These are phyloP conservation scores for Wickerhamomyces mucosus DNA, from an alignment of 805 yeast species.

Conservation along the genomic window DNA sequence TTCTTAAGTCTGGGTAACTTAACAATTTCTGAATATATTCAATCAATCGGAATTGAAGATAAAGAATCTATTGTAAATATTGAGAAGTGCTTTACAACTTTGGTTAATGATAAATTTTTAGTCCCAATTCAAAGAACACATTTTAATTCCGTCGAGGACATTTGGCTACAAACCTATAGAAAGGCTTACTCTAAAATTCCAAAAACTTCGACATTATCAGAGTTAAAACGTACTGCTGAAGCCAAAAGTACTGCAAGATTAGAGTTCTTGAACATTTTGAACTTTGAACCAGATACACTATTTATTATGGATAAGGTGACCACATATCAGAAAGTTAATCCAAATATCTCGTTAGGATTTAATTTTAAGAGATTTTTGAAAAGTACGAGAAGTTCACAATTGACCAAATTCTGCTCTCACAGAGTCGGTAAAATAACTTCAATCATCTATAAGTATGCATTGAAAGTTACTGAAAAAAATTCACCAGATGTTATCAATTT, in stretches of 20 bases:
- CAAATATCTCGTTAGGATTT: slow-evolving; percentile 44
- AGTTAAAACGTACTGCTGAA: slow-evolving; percentile 46
- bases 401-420: slow-evolving; percentile 53
- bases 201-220: slow-evolving; percentile 33
- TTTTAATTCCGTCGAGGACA: slow-evolving; percentile 26
- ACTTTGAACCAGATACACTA: slow-evolving; percentile 21
- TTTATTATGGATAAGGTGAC: slow-evolving; percentile 25
- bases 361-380: slow-evolving; percentile 62
- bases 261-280: slow-evolving; percentile 28
- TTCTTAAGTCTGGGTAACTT: slow-evolving; percentile 63
- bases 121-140: slow-evolving; percentile 33
- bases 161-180: slow-evolving; percentile 32
- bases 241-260: slow-evolving; percentile 43
- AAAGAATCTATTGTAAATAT: slow-evolving; percentile 19
- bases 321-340: slow-evolving; percentile 34
- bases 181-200: slow-evolving; percentile 30
- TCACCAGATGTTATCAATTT: slow-evolving; percentile 35
- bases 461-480: slow-evolving; percentile 47
- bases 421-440: slow-evolving; percentile 65
- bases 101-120: slow-evolving; percentile 42
- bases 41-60: slow-evolving; percentile 19
- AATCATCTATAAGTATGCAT: slow-evolving; percentile 47
- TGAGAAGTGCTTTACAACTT: slow-evolving; percentile 30
- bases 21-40: slow-evolving; percentile 40
- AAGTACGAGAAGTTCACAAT: slow-evolving; percentile 51